These are phyloP conservation scores for Leptographium procerum DNA, from an alignment of 2,329 filamentous ascomycete genomes.

Conservation along the genomic window DNA sequence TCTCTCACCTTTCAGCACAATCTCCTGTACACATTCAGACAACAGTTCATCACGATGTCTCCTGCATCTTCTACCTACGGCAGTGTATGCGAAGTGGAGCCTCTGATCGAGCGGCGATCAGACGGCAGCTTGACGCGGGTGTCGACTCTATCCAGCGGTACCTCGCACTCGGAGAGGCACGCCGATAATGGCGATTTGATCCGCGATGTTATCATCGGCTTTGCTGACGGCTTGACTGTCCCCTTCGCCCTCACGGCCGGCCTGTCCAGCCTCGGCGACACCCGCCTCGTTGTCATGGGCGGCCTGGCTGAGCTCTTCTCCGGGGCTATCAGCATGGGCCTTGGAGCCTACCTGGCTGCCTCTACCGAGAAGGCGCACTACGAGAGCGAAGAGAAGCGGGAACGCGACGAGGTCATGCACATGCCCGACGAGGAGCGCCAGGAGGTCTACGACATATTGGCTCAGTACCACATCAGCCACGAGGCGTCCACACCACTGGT, in stretches of 20 bases:
- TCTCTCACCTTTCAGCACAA: too few species aligned
- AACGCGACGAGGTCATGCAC: conserved; percentile 28
- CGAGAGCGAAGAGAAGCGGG: conserved; percentile 34
- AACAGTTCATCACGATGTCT: background rate
- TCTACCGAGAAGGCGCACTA: conserved; percentile 42
- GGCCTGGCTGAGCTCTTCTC: conserved; percentile 66
- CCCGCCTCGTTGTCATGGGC: conserved; percentile 56
- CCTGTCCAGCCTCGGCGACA: conserved; percentile 53
- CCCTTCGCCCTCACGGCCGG: conserved; percentile 71
- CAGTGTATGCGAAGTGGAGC: conserved; percentile 9
- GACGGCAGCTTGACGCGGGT: conserved; percentile 12
- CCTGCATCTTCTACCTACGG: background rate
- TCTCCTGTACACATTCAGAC: background rate
- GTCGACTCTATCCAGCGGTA: conserved; percentile 4
- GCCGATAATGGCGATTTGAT: conserved; percentile 33
- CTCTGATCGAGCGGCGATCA: conserved; percentile 12
- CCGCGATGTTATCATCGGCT: conserved; percentile 60
- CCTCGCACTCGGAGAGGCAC: conserved; percentile 12
- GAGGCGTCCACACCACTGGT: conserved; percentile 33
- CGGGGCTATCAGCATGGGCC: conserved; percentile 66
- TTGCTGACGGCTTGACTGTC: conserved; percentile 69
- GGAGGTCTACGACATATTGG: conserved; percentile 36
- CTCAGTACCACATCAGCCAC: conserved; percentile 32
- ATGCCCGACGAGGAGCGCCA: conserved; percentile 32
- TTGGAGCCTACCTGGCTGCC: conserved; percentile 62